phyloP scores from a whole-genome alignment of 2,329 filamentous ascomycete genomes.

The Moelleriella libera region DNA sequence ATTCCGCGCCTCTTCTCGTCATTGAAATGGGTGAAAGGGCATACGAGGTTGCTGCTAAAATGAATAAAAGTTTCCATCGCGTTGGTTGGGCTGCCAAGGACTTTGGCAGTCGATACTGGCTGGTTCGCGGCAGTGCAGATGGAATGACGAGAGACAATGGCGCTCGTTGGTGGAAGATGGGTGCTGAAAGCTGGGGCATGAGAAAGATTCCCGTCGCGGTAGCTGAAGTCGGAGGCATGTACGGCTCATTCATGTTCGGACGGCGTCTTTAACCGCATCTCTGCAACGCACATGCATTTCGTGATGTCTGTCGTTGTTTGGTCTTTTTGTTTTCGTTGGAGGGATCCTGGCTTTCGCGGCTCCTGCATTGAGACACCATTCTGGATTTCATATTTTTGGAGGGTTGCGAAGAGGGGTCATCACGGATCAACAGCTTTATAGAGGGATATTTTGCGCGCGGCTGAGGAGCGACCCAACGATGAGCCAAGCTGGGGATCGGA shows the following conservation, averaged over 20 bases:
- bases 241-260: constrained; percentile 59
- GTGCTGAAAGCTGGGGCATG: constrained; percentile 74
- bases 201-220: constrained; percentile 81
- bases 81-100: constrained; percentile 61
- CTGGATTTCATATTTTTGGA: too few relatives aligned
- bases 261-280: constrained; percentile 30
- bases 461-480: too few relatives aligned
- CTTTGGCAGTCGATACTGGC: constrained; percentile 49
- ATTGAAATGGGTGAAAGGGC: constrained; percentile 61
- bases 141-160: constrained; percentile 20
- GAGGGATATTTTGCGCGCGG: too few relatives aligned
- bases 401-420: too few relatives aligned
- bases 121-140: constrained; percentile 41
- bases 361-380: too few relatives aligned
- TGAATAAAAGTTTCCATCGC: constrained; percentile 42
- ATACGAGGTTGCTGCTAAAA: constrained; percentile 49
- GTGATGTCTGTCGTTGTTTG: neutral
- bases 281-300: neutral
- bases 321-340: neutral
- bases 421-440: too few relatives aligned
- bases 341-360: neutral
- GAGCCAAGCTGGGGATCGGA: too few relatives aligned
- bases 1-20: constrained; percentile 57
- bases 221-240: constrained; percentile 88
- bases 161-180: constrained; percentile 70